Evolutionary conservation across 306 rosid species (phyloP), one percentile per base, ranked within the genome.

Genomic region (Acacia acuminata): DNA sequence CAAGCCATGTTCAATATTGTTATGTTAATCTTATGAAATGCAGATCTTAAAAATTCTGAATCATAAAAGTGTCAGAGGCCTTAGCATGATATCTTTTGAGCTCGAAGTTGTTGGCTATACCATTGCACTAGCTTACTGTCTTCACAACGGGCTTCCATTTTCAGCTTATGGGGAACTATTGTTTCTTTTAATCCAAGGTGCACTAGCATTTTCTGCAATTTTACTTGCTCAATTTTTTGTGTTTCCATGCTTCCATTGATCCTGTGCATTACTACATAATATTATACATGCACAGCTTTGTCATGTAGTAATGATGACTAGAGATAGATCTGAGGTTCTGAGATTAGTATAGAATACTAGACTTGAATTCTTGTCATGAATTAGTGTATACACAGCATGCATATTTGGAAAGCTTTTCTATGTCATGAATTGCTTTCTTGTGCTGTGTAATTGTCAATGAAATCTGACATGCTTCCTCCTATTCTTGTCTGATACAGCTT

Each of bases 111-210:
- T 95, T 50, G 98, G 98, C 14, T 92, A 93, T 83, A 93, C 98
- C 68, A 93, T 95, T 82, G 88, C 96, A 30, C 84, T 95, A 69
- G 99, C 99, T 10, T 95, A 93, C 78, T 95, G 98, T 88, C 94
- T 95, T 75, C 89, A 92, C 92, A 90, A 92, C 60, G 96, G 98
- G 25, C 99, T 95, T 84, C 90, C 99, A 0, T 95, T 95, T 84
- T 95, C 99, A 3, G 99, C 99, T 56, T 95, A 88, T 61, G 99
- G 99, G 77, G 99, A 95, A 77, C 70, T 95, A 69, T 88, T 91
- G 60, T 95, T 95, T 86, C 98, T 95, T 79, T 87, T 92, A 88
- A 81, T 90, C 77, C 99, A 95, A 90, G 98, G 99, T 93, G 83
- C 58, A 24, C 63, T 60, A 17, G 9, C 58, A 51, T 66, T 69